A percentile compares a stretch with the other conserved stretches of the same genome.
phyloP scores from a whole-genome alignment of 495 filamentous ascomycete species.

The Chlorociboria aeruginascens region DNA sequence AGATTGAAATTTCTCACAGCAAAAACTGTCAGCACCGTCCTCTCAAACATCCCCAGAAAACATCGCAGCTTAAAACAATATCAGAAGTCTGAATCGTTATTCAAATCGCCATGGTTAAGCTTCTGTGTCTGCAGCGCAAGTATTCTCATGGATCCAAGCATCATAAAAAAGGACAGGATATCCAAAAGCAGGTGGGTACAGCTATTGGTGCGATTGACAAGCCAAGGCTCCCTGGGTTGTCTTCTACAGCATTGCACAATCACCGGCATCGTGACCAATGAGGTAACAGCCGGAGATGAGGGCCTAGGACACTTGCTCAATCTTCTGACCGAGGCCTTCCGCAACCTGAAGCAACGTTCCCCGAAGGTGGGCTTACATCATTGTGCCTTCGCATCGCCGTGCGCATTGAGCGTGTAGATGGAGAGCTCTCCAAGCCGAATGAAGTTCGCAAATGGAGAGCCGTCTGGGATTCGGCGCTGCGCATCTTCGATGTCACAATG shows the following conservation, averaged over 20 bases:
- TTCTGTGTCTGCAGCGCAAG: too few species aligned
- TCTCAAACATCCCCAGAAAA: too few species aligned
- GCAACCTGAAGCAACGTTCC: constrained; percentile 7
- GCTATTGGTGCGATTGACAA: constrained; percentile 2
- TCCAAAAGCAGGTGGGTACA: too few species aligned
- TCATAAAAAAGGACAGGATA: too few species aligned
- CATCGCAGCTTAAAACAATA: too few species aligned
- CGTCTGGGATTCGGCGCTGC: constrained; percentile 2
- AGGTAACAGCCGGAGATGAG: neutral
- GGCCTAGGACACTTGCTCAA: neutral
- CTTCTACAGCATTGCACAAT: constrained; percentile 9
- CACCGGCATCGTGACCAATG: constrained; percentile 5
- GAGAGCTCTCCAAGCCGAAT: neutral
- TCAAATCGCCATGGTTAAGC: too few species aligned
- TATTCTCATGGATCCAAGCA: too few species aligned
- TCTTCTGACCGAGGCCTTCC: constrained; percentile 9
- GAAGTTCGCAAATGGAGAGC: neutral
- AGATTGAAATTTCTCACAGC: too few species aligned
- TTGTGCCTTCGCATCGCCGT: constrained; percentile 4
- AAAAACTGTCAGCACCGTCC: too few species aligned
- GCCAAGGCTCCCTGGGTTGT: constrained; percentile 2
- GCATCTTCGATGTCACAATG: constrained; percentile 5
- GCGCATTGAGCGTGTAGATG: neutral
- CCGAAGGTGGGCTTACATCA: constrained; percentile 4
- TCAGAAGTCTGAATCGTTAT: too few species aligned